phyloP scores from a whole-genome alignment of 1,284 basidiomycete species.

The Apiotrichum laibachii region DNA sequence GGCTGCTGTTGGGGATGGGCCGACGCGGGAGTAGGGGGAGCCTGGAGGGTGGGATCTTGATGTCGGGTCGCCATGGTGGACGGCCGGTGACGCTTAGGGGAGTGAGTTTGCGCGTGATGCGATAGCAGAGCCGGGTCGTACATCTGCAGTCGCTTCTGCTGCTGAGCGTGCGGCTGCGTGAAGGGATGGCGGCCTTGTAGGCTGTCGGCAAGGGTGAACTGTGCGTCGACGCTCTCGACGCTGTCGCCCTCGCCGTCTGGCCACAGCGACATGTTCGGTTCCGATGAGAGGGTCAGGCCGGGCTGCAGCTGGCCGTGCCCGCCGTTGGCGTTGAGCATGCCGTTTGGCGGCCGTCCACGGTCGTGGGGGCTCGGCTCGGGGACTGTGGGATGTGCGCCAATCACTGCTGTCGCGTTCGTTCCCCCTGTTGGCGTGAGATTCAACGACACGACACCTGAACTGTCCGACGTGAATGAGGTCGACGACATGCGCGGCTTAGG shows the following conservation, averaged over 20 bases:
- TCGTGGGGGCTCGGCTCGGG: neutral
- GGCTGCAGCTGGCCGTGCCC: slow-evolving; percentile 15
- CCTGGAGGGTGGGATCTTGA: neutral
- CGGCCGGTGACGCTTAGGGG: slow-evolving; percentile 15
- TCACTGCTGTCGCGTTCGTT: slow-evolving; percentile 3
- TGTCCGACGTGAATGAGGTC: slow-evolving; percentile 19
- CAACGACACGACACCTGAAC: slow-evolving; percentile 22
- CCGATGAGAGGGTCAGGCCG: slow-evolving; percentile 9
- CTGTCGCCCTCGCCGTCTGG: slow-evolving; percentile 16
- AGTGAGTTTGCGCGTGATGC: slow-evolving; percentile 3
- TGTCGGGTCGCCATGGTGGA: neutral
- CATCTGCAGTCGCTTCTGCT: slow-evolving; percentile 20
- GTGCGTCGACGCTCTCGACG: slow-evolving; percentile 24
- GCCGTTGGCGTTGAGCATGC: slow-evolving; percentile 1
- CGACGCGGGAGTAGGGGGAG: slow-evolving; percentile 4
- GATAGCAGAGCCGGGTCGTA: slow-evolving; percentile 17
- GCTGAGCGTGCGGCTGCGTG: slow-evolving; percentile 14
- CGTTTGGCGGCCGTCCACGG: neutral
- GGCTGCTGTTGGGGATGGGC: neutral
- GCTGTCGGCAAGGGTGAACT: slow-evolving; percentile 29
- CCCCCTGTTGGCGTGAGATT: slow-evolving; percentile 9
- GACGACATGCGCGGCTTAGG: slow-evolving; percentile 17
- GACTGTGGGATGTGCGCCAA: neutral
- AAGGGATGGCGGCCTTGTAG: slow-evolving; percentile 14
- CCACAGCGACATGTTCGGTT: slow-evolving; percentile 9